phyloP scores from a whole-genome alignment of 164 flowering plant species.

The Tetracentron sinense region DNA sequence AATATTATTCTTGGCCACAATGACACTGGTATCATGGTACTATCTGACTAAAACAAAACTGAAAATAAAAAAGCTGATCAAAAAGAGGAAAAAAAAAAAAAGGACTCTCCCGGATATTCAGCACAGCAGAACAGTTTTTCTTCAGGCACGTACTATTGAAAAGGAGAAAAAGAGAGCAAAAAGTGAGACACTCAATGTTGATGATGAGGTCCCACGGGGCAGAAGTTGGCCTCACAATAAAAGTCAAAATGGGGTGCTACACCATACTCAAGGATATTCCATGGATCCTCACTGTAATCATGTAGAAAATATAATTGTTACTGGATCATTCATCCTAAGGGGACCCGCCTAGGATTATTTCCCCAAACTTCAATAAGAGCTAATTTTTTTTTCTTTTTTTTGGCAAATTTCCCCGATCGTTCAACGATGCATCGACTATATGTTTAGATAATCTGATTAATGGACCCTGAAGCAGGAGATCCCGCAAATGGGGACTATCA shows the following conservation, averaged over 20 bases:
- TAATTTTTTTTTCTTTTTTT: neutral
- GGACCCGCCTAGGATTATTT: neutral
- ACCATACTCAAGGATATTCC: no score
- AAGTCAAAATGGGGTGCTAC: neutral
- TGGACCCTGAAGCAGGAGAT: no score
- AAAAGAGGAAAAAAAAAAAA: neutral
- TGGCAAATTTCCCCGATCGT: neutral
- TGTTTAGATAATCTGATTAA: no score
- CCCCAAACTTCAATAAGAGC: neutral
- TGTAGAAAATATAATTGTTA: no score
- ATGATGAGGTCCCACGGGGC: neutral
- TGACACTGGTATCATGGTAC: constrained; percentile 76
- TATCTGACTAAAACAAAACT: constrained; percentile 94
- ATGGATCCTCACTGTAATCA: neutral
- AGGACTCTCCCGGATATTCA: neutral
- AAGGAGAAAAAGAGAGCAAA: no score
- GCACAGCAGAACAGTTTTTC: neutral
- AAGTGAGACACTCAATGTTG: neutral
- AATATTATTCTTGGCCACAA: constrained; percentile 73
- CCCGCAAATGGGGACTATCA: neutral
- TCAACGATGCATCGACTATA: no score
- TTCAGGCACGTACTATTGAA: no score
- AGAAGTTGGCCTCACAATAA: neutral
- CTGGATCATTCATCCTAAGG: neutral
- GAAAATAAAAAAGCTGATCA: constrained; percentile 17